phyloP scores from a whole-genome alignment of 805 yeast genomes.

The Saccharomycopsis sp. region DNA sequence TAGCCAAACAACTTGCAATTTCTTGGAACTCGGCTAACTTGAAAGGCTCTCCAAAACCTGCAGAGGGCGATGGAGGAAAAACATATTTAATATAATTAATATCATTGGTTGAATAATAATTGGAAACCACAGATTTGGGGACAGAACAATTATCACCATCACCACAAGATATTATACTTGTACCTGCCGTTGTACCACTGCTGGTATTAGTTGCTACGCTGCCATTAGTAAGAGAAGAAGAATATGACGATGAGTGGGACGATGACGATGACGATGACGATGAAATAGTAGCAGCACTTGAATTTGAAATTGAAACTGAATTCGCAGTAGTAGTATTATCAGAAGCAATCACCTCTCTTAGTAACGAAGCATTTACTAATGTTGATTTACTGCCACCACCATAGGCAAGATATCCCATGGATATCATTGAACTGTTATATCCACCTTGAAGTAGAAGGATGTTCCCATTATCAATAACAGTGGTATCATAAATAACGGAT shows the following conservation, averaged over 20 bases:
- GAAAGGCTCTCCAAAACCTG: slow-evolving; percentile 22
- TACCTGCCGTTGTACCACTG: background rate
- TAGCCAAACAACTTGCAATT: slow-evolving; percentile 29
- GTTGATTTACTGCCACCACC: too few species aligned
- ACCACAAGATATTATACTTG: slow-evolving; percentile 1
- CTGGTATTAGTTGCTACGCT: background rate
- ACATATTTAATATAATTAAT: slow-evolving; percentile 28
- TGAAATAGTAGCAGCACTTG: background rate
- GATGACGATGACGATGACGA: slow-evolving; percentile 2
- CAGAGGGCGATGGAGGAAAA: slow-evolving; percentile 40
- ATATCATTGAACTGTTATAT: slow-evolving; percentile 24
- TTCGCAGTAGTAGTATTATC: slow-evolving; percentile 18
- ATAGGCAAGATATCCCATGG: slow-evolving; percentile 22
- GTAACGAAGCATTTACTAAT: too few species aligned
- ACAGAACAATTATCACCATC: background rate
- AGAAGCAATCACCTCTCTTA: slow-evolving; percentile 21
- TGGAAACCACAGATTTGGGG: slow-evolving; percentile 15
- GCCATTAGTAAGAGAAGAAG: background rate
- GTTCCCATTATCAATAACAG: slow-evolving; percentile 31
- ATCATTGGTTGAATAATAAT: slow-evolving; percentile 12
- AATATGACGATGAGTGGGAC: slow-evolving; percentile 2
- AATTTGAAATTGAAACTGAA: background rate
- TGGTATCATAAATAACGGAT: slow-evolving; percentile 35
- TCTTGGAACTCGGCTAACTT: slow-evolving; percentile 26
- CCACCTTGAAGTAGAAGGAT: slow-evolving; percentile 25